Percentiles rank a stretch among this genome's conserved stretches.
phyloP scores from a whole-genome alignment of 352 stramenopile genomes.

The Globisporangium cederbergense region DNA sequence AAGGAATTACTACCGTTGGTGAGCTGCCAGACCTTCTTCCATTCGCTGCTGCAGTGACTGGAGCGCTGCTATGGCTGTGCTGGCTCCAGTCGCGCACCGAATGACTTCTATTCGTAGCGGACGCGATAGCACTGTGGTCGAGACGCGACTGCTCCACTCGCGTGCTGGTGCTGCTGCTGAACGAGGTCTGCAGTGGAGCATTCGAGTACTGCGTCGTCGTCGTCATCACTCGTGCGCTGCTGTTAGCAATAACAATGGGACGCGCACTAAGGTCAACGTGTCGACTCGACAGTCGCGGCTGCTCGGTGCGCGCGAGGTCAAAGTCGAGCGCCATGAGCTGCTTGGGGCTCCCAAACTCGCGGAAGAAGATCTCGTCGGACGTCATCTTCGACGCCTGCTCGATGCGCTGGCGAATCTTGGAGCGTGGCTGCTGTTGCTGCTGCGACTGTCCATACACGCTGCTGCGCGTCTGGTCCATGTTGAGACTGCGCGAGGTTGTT shows the following conservation, averaged over 20 bases:
- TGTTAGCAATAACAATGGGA: not conserved
- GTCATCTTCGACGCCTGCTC: slow-evolving; percentile 36
- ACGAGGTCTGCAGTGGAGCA: not conserved
- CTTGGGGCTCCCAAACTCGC: slow-evolving; percentile 55
- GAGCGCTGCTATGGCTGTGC: not conserved
- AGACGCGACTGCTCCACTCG: not conserved
- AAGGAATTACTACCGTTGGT: not conserved
- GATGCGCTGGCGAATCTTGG: slow-evolving; percentile 52
- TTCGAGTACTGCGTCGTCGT: not conserved
- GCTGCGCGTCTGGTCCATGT: slow-evolving; percentile 2
- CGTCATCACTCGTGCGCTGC: not conserved
- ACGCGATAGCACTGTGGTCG: not conserved
- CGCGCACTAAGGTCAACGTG: not conserved
- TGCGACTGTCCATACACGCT: not conserved
- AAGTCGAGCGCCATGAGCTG: slow-evolving; percentile 39
- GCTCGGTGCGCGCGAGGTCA: slow-evolving; percentile 29
- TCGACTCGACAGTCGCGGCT: slow-evolving; percentile 6
- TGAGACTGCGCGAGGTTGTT: slow-evolving; percentile 4
- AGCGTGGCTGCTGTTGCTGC: slow-evolving; percentile 16
- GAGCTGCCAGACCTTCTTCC: not conserved
- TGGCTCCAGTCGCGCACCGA: not conserved
- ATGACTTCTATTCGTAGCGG: slow-evolving; percentile 3
- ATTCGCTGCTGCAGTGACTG: not conserved
- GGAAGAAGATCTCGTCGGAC: slow-evolving; percentile 61
- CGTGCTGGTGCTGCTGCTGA: not conserved